These are phyloP conservation scores for Camellia granthamiana DNA, from an alignment of 148 eudicot genomes.

Conservation along the genomic window DNA sequence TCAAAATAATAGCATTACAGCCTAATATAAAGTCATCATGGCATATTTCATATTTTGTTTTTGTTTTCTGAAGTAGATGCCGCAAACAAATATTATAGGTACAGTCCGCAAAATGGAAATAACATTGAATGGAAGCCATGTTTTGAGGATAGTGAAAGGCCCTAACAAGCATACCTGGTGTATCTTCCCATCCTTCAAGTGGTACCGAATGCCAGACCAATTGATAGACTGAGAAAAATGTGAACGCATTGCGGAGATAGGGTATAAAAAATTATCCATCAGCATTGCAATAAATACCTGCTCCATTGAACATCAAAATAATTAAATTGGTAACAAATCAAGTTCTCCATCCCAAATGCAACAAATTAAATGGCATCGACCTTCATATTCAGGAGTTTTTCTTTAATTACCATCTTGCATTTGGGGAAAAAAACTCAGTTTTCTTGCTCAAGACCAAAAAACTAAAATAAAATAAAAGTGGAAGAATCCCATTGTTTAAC, in stretches of 20 bases:
- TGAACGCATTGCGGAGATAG: slow-evolving; percentile 74
- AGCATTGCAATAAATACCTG: slow-evolving; percentile 95
- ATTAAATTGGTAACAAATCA: not conserved
- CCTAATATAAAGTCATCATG: not conserved
- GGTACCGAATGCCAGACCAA: slow-evolving; percentile 94
- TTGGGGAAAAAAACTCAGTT: not conserved
- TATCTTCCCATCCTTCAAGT: slow-evolving; percentile 86
- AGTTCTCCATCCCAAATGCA: slow-evolving; percentile 6
- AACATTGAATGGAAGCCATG: not conserved
- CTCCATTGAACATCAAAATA: slow-evolving; percentile 15
- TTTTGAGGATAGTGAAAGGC: not conserved
- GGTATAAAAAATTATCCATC: slow-evolving; percentile 86
- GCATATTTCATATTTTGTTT: not conserved
- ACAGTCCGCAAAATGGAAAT: not conserved
- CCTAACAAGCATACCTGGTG: slow-evolving; percentile 43
- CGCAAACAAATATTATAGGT: not conserved
- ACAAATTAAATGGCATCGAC: not conserved
- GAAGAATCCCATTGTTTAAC: too few relatives aligned
- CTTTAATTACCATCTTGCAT: not conserved
- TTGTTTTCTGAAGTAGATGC: not conserved
- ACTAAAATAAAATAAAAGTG: too few relatives aligned
- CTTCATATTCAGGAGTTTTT: not conserved
- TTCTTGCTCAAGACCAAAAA: not conserved
- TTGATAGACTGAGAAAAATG: slow-evolving; percentile 84
- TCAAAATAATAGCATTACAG: not conserved